Percentiles rank a stretch among this genome's conserved stretches.
phyloP scores from a whole-genome alignment of 2,329 filamentous ascomycete species.

The Dactylellina leptospora region DNA sequence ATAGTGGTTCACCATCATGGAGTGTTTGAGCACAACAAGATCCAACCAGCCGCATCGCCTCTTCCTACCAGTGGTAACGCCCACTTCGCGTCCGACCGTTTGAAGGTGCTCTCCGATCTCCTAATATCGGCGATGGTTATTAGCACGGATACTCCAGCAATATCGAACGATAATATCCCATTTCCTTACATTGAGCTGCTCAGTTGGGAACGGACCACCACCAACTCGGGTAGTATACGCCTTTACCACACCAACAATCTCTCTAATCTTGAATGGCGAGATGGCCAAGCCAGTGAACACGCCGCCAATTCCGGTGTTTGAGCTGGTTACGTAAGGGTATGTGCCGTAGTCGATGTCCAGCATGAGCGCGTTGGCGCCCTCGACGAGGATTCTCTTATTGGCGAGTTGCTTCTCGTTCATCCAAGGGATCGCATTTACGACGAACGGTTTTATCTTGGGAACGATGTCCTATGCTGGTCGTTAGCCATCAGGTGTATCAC shows the following conservation, averaged over 20 bases:
- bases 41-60: slow-evolving; percentile 64
- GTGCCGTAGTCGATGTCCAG: slow-evolving; percentile 72
- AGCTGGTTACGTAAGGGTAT: slow-evolving; percentile 71
- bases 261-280: slow-evolving; percentile 69
- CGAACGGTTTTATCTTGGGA: slow-evolving; percentile 68
- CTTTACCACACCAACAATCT: slow-evolving; percentile 73
- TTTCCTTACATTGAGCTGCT: slow-evolving; percentile 65
- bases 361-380: slow-evolving; percentile 75
- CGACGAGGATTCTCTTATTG: slow-evolving; percentile 71
- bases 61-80: slow-evolving; percentile 60
- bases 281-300: slow-evolving; percentile 71
- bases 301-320: slow-evolving; percentile 69
- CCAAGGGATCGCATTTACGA: slow-evolving; percentile 73
- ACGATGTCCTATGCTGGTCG: slow-evolving; percentile 67
- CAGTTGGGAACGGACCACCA: slow-evolving; percentile 73
- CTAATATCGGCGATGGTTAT: slow-evolving; percentile 33
- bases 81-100: slow-evolving; percentile 64
- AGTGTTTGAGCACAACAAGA: slow-evolving; percentile 75
- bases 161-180: too few species aligned
- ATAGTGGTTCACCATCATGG: slow-evolving; percentile 72
- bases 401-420: slow-evolving; percentile 70
- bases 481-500: too few species aligned
- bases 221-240: slow-evolving; percentile 73
- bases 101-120: slow-evolving; percentile 65
- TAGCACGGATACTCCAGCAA: too few species aligned